Conservation (phyloP, 495 filamentous ascomycete species). For the Letharia lupina region DNA sequence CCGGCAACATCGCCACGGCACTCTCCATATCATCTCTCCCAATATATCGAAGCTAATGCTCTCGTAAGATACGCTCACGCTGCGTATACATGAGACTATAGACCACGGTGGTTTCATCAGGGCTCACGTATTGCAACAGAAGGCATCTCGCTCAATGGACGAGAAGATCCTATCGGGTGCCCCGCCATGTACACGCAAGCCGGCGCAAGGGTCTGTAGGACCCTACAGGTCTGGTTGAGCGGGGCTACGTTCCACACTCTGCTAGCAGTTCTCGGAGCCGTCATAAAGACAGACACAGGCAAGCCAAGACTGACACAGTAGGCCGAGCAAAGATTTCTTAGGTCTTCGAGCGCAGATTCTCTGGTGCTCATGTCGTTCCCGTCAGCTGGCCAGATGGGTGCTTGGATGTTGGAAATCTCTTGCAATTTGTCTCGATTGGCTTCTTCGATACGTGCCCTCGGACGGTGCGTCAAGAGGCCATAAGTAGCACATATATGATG, state of each 20-base stretch:
- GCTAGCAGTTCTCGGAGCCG: not conserved
- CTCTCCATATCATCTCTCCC: not conserved
- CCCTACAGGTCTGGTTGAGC: not conserved
- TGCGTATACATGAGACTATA: not conserved
- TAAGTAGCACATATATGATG: not conserved
- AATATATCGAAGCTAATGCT: not conserved
- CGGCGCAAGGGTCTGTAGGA: not conserved
- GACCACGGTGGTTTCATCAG: not conserved
- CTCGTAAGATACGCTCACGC: not conserved
- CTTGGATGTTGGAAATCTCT: not conserved
- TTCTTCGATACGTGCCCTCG: not conserved
- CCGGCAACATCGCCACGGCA: not conserved
- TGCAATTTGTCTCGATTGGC: not conserved
- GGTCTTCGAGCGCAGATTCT: not conserved
- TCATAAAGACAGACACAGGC: not conserved
- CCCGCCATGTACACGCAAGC: not conserved
- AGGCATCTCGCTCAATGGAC: not conserved
- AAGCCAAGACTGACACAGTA: not conserved
- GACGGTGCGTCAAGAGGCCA: not conserved
- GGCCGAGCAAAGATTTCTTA: fast-evolving
- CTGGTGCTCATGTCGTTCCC: not conserved
- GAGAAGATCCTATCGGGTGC: not conserved
- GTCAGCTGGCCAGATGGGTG: not conserved
- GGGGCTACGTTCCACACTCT: not conserved
- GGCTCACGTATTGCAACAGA: too few relatives aligned